A percentile compares a stretch with the other conserved stretches of the same genome.
Conservation (phyloP, 1,139 yeast genomes). For the Kodamaea suecica region DNA sequence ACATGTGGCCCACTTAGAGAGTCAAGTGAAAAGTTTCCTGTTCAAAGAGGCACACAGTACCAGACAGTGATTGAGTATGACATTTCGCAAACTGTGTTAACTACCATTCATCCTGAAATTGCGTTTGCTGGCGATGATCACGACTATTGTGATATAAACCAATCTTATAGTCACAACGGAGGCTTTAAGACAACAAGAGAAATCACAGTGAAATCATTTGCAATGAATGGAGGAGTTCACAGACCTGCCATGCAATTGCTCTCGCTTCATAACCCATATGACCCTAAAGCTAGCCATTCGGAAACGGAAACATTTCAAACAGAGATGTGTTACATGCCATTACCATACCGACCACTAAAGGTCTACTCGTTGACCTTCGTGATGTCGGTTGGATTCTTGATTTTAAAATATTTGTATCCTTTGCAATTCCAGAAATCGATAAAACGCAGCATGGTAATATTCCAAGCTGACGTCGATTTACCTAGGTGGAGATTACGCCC, state of each 20-base stretch:
- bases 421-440: conserved; percentile 1
- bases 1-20: conserved; percentile 72
- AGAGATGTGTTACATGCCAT: conserved; percentile 67
- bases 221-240: conserved; percentile 89
- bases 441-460: not conserved
- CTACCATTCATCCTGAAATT: conserved; percentile 56
- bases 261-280: conserved; percentile 55
- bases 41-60: conserved; percentile 70
- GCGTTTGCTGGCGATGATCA: conserved; percentile 95
- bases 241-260: conserved; percentile 84
- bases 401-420: conserved; percentile 11
- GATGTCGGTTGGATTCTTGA: conserved; percentile 7
- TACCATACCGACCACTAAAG: conserved; percentile 55
- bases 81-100: conserved; percentile 55
- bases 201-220: conserved; percentile 80
- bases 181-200: conserved; percentile 53
- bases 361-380: conserved; percentile 29
- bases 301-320: conserved; percentile 39
- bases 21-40: conserved; percentile 57
- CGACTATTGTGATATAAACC: conserved; percentile 83
- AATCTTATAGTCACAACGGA: conserved; percentile 41
- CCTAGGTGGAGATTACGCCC: conserved; percentile 7
- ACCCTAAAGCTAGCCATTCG: conserved; percentile 5
- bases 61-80: conserved; percentile 69
- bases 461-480: conserved; percentile 2